phyloP scores from a whole-genome alignment of 768 basidiomycete genomes.

The Auricularia auricula-judae region DNA sequence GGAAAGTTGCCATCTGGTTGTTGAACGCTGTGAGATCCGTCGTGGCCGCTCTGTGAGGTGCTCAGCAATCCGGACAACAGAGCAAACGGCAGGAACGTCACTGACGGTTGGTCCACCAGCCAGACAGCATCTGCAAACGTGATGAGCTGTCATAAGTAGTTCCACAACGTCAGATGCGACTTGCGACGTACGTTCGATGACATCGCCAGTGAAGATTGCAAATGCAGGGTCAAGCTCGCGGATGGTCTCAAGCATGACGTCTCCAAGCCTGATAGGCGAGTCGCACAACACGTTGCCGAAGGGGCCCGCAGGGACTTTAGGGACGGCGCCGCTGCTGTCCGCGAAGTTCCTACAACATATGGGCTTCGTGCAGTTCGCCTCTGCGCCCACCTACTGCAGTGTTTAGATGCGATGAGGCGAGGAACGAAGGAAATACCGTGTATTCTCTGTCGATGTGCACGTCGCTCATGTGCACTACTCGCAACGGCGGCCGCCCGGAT shows the following conservation, averaged over 20 bases:
- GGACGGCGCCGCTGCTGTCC: constrained; percentile 18
- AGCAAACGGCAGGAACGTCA: not conserved
- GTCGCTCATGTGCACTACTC: constrained; percentile 53
- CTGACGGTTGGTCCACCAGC: constrained; percentile 34
- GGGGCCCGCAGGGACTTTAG: constrained; percentile 35
- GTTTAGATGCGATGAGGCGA: not conserved
- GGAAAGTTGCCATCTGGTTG: constrained; percentile 28
- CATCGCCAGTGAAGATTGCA: constrained; percentile 55
- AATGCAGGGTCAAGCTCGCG: constrained; percentile 26
- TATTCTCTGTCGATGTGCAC: constrained; percentile 51
- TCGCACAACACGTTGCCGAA: constrained; percentile 43
- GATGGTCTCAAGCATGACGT: constrained; percentile 38
- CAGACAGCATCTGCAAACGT: constrained; percentile 34
- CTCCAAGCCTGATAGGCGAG: constrained; percentile 34
- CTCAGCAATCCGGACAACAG: not conserved
- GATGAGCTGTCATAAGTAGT: not conserved
- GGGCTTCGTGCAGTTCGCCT: constrained; percentile 48
- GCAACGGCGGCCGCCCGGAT: constrained; percentile 33
- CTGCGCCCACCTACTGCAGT: constrained; percentile 32
- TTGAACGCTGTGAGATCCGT: constrained; percentile 35
- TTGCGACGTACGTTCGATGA: constrained; percentile 38
- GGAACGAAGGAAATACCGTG: constrained; percentile 22
- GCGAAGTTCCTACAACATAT: constrained; percentile 51
- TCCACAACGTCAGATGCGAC: not conserved
- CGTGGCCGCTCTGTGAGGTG: constrained; percentile 28